These are phyloP conservation scores for Mucor lusitanicus DNA, from an alignment of 371 early-diverging fungal genomes.

Conservation along the genomic window DNA sequence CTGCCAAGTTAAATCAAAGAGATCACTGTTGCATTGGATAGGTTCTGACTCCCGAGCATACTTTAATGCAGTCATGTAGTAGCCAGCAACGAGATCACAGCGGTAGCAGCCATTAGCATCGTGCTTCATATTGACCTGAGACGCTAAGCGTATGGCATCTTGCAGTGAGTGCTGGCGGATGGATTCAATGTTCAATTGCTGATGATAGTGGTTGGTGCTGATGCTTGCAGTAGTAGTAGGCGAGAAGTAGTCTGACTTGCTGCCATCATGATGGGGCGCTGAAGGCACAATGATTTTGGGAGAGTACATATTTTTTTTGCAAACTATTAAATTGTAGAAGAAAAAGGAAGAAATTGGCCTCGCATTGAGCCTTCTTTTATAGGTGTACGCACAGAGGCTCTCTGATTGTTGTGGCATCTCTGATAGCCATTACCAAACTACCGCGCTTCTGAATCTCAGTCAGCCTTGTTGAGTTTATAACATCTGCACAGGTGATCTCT, in stretches of 20 bases:
- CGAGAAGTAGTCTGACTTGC: neutral
- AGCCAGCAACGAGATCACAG: constrained; percentile 18
- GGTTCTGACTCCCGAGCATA: constrained; percentile 16
- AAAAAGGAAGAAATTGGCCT: neutral
- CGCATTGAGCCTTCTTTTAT: neutral
- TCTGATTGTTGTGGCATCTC: neutral
- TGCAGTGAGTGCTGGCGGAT: constrained; percentile 14
- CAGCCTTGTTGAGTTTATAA: neutral
- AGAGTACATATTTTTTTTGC: constrained; percentile 3
- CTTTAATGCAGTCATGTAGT: constrained; percentile 20
- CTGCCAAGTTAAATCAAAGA: constrained; percentile 32
- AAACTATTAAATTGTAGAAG: neutral
- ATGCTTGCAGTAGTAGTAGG: neutral
- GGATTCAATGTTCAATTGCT: constrained; percentile 9
- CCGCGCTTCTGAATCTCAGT: neutral
- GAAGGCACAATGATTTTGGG: constrained; percentile 7
- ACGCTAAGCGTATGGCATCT: constrained; percentile 15
- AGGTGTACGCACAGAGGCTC: neutral
- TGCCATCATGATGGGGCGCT: neutral
- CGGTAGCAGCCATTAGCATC: constrained; percentile 22
- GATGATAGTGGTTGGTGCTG: constrained; percentile 10
- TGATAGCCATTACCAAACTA: no score
- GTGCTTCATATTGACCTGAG: constrained; percentile 27
- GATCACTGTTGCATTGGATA: constrained; percentile 22
- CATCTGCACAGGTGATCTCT: neutral